Evolutionary conservation across 805 yeast species (phyloP), one percentile per base, ranked within the genome.

Genomic region (Sungouiozyma ichnusensis): DNA sequence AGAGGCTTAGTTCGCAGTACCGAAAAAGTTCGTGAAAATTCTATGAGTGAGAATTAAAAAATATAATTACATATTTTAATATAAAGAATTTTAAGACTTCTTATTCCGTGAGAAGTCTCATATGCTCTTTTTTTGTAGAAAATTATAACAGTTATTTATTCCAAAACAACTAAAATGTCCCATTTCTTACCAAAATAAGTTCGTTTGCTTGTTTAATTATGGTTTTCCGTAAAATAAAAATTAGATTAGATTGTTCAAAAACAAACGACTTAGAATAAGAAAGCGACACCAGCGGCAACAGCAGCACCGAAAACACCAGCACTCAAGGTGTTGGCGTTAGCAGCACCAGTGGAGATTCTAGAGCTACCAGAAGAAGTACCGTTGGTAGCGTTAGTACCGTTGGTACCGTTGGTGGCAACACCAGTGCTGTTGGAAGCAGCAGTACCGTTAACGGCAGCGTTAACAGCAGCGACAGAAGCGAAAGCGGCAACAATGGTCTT

Each of bases 261-360:
- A 11, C 29, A 24, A 24, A 24, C 29, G 37, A 46, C 60, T 64
- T 67, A 68, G 65, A 68, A 66, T 58, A 67, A 63, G 67, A 67
- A 66, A 57, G 70, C 72, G 48, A 80, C 79, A 74, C 85, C 88
- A 60, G 87, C 88, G 53, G 87, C 88, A 54, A 82, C 84, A 63
- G 80, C 85, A 57, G 84, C 87, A 75, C 86, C 88, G 58, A 80
- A 68, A 62, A 78, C 76, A 69, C 83, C 80, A 62, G 85, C 82
- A 68, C 79, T 78, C 62, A 73, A 69, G 49, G 74, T 72, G 65
- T 68, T 70, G 53, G 72, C 64, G 49, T 65, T 69, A 57, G 74
- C 79, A 55, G 73, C 76, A 55, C 69, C 73, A 54, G 70, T 63
- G 35, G 71, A 63, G 52, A 59, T 40, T 20, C 36, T 40, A 40